Evolutionary conservation across 345 rosid genomes (phyloP), one percentile per base, ranked within the genome.

Genomic region (Balakata baccata): DNA sequence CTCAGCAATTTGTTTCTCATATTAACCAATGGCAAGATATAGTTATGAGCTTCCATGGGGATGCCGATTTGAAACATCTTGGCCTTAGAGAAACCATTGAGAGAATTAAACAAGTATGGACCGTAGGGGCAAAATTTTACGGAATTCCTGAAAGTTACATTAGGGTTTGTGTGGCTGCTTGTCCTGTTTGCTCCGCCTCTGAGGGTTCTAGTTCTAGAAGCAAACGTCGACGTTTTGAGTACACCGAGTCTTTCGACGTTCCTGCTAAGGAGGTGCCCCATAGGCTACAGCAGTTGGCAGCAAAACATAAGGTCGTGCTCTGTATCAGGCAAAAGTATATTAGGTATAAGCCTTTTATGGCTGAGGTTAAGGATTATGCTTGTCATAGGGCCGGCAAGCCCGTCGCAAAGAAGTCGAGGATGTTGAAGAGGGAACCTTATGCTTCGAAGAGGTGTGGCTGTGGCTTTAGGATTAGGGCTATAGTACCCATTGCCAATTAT

Each of bases 351-450:
- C 98, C 99, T 0, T 95, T 95, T 78, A 92, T 95, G 98, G 99
- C 99, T 0, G 99, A 95, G 85, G 99, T 95, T 68, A 95, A 92
- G 84, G 99, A 95, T 85, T 95, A 95, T 83, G 99, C 99, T n/a
- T 95, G 99, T 77, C 99, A 95, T 51, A 86, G 99, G 81, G 99
- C 99, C n/a, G 98, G 99, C 20, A 94, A 95, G 83, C 99, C 98
- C 4, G 89, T 82, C 0, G 85, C 88, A 0, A 92, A 92, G 90
- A 95, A 88, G 85, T 88, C 99, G 1, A 89, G 83, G 88, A 83
- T 92, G 81, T 72, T 92, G 87, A 95, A 92, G 87, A 92, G 99
- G 83, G 99, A 95, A 81, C 98, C 98, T 7, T 95, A 95, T 83
- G 98, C 90, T 2, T 95, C 99, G 0, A 95, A 95, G 85, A 87